Evolutionary conservation across 208 protist species (phyloP).

Genomic region (Giardia muris): DNA sequence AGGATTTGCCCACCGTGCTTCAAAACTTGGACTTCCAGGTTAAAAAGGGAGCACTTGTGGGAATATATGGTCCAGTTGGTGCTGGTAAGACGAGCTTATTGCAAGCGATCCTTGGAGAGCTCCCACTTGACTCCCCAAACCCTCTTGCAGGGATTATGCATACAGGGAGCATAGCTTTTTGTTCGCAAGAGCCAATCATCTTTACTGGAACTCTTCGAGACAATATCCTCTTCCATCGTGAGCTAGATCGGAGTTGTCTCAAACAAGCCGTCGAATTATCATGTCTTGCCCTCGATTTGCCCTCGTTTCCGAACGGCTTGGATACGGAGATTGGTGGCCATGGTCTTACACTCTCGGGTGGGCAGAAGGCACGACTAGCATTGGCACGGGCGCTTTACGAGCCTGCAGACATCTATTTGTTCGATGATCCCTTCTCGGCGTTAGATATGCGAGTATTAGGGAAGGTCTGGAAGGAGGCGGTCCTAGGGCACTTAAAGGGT

Average conservation of each 20-base stretch:
- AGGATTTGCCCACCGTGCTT: too few species aligned
- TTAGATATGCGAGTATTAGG: conserved; percentile 42
- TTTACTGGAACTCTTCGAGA: conserved; percentile 45
- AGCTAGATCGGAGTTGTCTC: conserved; percentile 37
- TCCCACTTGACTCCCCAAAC: too few species aligned
- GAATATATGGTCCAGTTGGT: conserved; percentile 59
- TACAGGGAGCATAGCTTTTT: conserved; percentile 51
- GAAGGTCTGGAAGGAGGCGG: not conserved
- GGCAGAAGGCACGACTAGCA: conserved; percentile 55
- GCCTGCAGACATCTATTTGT: conserved; percentile 14
- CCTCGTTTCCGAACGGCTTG: conserved; percentile 39
- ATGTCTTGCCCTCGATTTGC: conserved; percentile 38
- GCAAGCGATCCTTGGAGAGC: too few species aligned
- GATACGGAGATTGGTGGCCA: conserved; percentile 56
- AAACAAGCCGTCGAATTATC: conserved; percentile 41
- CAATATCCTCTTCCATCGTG: conserved; percentile 44
- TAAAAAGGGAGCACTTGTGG: conserved; percentile 42
- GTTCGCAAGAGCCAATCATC: conserved; percentile 40
- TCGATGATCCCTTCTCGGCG: conserved; percentile 44
- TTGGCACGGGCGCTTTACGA: conserved; percentile 55
- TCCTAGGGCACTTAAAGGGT: not conserved
- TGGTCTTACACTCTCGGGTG: conserved; percentile 63
- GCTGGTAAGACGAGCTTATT: conserved; percentile 60
- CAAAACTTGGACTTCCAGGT: not conserved
- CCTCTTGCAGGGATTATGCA: too few species aligned